A percentile compares a stretch with the other conserved stretches of the same genome.
phyloP scores from a whole-genome alignment of 2,329 filamentous ascomycete species.

The Claviceps sp. region DNA sequence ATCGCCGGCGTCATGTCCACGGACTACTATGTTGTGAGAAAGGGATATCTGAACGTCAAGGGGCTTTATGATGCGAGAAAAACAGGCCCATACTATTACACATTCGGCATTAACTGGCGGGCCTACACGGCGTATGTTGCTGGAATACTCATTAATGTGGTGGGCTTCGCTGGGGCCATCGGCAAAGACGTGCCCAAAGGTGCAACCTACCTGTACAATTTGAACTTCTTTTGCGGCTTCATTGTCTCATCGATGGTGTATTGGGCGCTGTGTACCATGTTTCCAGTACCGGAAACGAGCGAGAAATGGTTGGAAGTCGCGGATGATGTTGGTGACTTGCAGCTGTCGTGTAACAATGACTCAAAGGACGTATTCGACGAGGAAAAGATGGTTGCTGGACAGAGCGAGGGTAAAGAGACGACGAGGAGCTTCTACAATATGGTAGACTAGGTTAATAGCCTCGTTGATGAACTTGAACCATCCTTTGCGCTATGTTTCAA shows the following conservation, averaged over 20 bases:
- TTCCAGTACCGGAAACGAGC: slow-evolving; percentile 61
- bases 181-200: slow-evolving; percentile 58
- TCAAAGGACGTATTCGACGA: slow-evolving; percentile 27
- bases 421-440: neutral
- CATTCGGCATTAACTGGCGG: slow-evolving; percentile 64
- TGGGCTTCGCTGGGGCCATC: slow-evolving; percentile 77
- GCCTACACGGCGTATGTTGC: slow-evolving; percentile 71
- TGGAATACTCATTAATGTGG: slow-evolving; percentile 80
- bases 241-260: slow-evolving; percentile 55
- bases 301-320: slow-evolving; percentile 67
- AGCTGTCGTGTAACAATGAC: slow-evolving; percentile 31
- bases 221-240: slow-evolving; percentile 86
- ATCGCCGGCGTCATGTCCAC: slow-evolving; percentile 83
- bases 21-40: slow-evolving; percentile 80
- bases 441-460: neutral
- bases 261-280: slow-evolving; percentile 54
- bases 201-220: slow-evolving; percentile 73
- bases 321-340: slow-evolving; percentile 43
- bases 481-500: too few relatives aligned
- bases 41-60: slow-evolving; percentile 65
- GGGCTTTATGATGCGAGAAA: slow-evolving; percentile 64
- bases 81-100: slow-evolving; percentile 59
- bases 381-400: slow-evolving; percentile 10
- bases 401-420: slow-evolving; percentile 3
- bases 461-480: too few relatives aligned